Conservation (phyloP, 2,329 filamentous ascomycete species). For the Fusarium tricinctum region DNA sequence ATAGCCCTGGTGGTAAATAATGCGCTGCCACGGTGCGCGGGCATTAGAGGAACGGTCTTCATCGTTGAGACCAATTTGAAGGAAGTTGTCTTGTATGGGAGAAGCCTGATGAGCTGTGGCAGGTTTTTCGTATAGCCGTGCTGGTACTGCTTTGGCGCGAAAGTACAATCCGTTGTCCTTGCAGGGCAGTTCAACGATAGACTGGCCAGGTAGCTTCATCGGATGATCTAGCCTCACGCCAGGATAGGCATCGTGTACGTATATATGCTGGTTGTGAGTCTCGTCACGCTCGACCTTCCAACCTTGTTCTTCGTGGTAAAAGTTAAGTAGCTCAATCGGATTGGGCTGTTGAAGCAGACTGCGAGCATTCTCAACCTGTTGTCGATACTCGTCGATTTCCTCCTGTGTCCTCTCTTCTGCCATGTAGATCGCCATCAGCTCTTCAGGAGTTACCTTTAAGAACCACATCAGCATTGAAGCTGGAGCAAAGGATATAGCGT, state of each 20-base stretch:
- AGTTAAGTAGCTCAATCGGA: neutral
- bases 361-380: neutral
- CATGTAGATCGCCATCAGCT: constrained; percentile 1
- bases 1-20: constrained; percentile 32
- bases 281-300: constrained; percentile 16
- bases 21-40: constrained; percentile 19
- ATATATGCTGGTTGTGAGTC: constrained; percentile 17
- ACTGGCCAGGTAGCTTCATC: constrained; percentile 12
- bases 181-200: constrained; percentile 1
- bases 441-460: neutral
- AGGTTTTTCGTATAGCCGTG: constrained; percentile 3
- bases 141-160: neutral
- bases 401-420: constrained; percentile 5
- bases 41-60: constrained; percentile 22
- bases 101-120: neutral
- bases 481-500: constrained; percentile 13
- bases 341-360: neutral
- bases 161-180: constrained; percentile 8
- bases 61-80: constrained; percentile 26
- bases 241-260: constrained; percentile 11
- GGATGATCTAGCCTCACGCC: constrained; percentile 12
- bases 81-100: constrained; percentile 5
- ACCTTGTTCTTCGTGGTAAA: constrained; percentile 15
- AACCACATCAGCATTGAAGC: constrained; percentile 15
- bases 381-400: constrained; percentile 9